These are phyloP conservation scores for Porcisia hertigi DNA, from an alignment of 208 protist genomes.

Conservation along the genomic window DNA sequence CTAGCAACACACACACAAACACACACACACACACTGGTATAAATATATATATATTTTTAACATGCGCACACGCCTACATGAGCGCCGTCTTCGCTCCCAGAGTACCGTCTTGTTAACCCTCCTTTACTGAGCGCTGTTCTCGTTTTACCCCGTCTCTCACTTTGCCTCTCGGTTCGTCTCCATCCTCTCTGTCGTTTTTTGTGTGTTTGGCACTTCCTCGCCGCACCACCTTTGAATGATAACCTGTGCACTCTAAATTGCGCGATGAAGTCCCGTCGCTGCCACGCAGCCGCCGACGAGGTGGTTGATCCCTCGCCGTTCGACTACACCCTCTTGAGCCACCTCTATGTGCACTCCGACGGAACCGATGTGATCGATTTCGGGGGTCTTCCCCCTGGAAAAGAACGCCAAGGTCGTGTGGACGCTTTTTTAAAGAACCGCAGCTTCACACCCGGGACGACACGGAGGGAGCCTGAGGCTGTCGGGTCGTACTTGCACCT, in stretches of 20 bases:
- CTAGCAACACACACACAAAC: too few species aligned
- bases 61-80: not conserved
- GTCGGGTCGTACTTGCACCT: slow-evolving; percentile 49
- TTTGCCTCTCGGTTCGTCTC: not conserved
- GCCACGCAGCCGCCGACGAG: slow-evolving; percentile 29
- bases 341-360: slow-evolving; percentile 71
- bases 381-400: slow-evolving; percentile 42
- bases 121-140: not conserved
- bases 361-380: slow-evolving; percentile 83
- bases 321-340: slow-evolving; percentile 72
- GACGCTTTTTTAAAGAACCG: slow-evolving; percentile 46
- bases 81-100: not conserved
- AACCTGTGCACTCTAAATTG: not conserved
- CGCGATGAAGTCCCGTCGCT: slow-evolving; percentile 68
- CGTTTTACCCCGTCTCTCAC: not conserved
- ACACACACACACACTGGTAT: too few species aligned
- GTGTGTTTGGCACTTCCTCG: not conserved
- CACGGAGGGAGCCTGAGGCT: slow-evolving; percentile 12
- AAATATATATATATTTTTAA: not conserved
- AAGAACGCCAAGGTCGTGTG: slow-evolving; percentile 30
- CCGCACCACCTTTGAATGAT: not conserved
- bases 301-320: slow-evolving; percentile 56
- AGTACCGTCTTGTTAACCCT: not conserved
- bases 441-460: slow-evolving; percentile 25
- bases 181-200: not conserved